These are phyloP conservation scores for Rhodocollybia butyracea DNA, from an alignment of 768 basidiomycete genomes.

Conservation along the genomic window DNA sequence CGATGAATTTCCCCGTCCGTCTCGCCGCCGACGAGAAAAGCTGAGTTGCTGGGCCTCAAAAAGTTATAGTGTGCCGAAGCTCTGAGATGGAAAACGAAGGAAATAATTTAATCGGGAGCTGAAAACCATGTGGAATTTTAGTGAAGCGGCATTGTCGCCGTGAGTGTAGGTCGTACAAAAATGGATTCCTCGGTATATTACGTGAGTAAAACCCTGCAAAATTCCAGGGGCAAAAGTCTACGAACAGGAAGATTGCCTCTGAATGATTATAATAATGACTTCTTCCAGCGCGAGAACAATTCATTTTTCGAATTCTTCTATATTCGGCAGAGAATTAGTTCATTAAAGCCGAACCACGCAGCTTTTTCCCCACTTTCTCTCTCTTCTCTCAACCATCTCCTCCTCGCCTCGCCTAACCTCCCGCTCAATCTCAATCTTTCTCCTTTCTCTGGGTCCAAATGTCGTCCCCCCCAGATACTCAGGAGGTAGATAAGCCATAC, in stretches of 20 bases:
- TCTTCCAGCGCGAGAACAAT: conserved; percentile 62
- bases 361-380: conserved; percentile 58
- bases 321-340: conserved; percentile 67
- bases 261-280: conserved; percentile 59
- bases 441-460: conserved; percentile 29
- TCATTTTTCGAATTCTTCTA: conserved; percentile 54
- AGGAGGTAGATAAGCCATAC: conserved; percentile 32
- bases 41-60: not conserved
- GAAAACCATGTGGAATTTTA: not conserved
- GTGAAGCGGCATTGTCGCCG: not conserved
- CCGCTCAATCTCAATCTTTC: conserved; percentile 25
- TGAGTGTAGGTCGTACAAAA: conserved; percentile 4
- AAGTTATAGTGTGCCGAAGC: not conserved
- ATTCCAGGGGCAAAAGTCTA: conserved; percentile 54
- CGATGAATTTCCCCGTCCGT: no score
- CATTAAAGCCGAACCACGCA: conserved; percentile 71
- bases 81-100: not conserved
- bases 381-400: conserved; percentile 25
- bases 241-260: conserved; percentile 46
- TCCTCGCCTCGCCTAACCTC: conserved; percentile 8
- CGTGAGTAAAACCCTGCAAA: conserved; percentile 57
- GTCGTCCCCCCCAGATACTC: conserved; percentile 40
- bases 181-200: conserved; percentile 31
- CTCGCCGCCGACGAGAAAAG: no score
- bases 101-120: conserved; percentile 1